Evolutionary conservation across 148 eudicot genomes (phyloP).

Genomic region (Vaccinium macrocarpon): DNA sequence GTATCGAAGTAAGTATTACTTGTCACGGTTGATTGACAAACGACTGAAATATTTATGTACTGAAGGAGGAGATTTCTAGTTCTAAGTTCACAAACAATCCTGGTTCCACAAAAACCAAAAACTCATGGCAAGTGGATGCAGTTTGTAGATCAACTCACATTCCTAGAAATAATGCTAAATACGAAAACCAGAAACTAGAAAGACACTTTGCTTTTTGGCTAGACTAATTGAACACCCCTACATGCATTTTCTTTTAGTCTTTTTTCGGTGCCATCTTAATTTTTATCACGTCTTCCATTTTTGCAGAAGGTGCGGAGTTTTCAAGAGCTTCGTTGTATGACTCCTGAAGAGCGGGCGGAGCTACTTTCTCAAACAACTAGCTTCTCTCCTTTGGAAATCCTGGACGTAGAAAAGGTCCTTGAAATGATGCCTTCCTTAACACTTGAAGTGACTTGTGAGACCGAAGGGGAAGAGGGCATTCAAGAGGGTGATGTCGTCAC

Average conservation of each 20-base stretch:
- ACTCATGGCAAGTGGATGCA: background rate
- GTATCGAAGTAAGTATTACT: background rate
- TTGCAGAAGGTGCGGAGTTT: constrained; percentile 70
- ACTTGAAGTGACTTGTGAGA: constrained; percentile 70
- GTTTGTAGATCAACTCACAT: background rate
- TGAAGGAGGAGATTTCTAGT: background rate
- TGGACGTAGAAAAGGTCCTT: constrained; percentile 73
- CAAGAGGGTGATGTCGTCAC: constrained; percentile 89
- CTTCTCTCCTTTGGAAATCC: constrained; percentile 52
- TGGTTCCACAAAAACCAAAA: background rate
- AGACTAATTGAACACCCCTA: background rate
- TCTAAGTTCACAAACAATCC: background rate
- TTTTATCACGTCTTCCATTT: constrained; percentile 16
- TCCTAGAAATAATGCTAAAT: background rate
- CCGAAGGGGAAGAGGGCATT: constrained; percentile 88
- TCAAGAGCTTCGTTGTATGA: constrained; percentile 72
- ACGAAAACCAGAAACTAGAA: background rate
- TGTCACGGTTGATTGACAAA: background rate
- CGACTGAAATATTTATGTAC: background rate
- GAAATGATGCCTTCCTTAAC: constrained; percentile 73
- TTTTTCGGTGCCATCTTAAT: background rate
- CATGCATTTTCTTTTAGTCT: background rate
- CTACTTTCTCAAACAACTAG: constrained; percentile 65
- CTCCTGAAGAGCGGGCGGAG: constrained; percentile 55
- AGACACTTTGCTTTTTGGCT: background rate